Conservation (phyloP, 139 green algal genomes). For the Pycnococcus provasolii region DNA sequence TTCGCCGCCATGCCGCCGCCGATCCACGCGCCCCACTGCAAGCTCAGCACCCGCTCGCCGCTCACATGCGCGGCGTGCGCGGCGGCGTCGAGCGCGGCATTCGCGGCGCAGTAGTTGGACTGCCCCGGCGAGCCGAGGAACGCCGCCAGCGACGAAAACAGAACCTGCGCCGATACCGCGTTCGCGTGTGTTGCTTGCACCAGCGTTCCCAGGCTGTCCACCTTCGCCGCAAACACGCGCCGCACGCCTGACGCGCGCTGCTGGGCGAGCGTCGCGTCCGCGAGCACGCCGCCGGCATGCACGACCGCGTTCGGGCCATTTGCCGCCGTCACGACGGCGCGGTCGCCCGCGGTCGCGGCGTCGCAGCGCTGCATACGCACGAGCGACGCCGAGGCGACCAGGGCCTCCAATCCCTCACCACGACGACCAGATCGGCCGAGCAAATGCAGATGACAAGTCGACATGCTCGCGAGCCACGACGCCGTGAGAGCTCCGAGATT, state of each 20-base stretch:
- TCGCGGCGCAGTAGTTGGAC: conserved; percentile 27
- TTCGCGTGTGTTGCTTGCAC: background rate
- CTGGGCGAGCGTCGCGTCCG: conserved; percentile 41
- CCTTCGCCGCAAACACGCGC: conserved; percentile 46
- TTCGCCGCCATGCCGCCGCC: conserved; percentile 64
- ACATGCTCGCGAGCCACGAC: too few relatives aligned
- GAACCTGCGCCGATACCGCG: conserved; percentile 2
- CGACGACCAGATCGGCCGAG: too few relatives aligned
- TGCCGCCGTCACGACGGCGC: too few relatives aligned
- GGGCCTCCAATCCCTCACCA: too few relatives aligned
- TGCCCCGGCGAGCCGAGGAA: conserved; percentile 44
- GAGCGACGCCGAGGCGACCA: too few relatives aligned
- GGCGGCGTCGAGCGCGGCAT: conserved; percentile 34
- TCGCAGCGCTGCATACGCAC: too few relatives aligned
- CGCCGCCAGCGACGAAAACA: conserved; percentile 43
- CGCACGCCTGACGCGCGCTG: conserved; percentile 34
- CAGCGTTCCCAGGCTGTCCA: background rate
- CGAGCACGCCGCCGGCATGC: conserved; percentile 52
- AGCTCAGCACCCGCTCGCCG: conserved; percentile 21
- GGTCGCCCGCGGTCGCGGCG: too few relatives aligned
- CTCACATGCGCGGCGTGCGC: background rate
- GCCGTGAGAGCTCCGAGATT: too few relatives aligned
- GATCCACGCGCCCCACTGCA: conserved; percentile 84
- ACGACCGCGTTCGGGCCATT: conserved; percentile 24
- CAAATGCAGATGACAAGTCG: too few relatives aligned